Evolutionary conservation across 176 grass and related monocot genomes (phyloP).

Genomic region (Eragrostis curvula): DNA sequence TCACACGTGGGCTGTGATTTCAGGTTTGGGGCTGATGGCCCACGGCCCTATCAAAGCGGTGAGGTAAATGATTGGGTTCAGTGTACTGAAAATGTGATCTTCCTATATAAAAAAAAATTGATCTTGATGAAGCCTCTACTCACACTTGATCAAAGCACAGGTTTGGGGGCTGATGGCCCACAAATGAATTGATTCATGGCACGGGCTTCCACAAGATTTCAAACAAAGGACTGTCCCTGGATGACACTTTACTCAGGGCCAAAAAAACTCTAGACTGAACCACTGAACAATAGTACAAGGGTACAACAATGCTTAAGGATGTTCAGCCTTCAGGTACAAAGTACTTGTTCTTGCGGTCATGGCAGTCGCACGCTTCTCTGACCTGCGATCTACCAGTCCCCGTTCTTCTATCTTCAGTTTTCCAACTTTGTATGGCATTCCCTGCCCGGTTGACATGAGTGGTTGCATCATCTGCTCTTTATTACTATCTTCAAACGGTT

Average conservation of each 20-base stretch:
- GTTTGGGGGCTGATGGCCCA: no score
- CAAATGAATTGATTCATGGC: no score
- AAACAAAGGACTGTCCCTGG: neutral
- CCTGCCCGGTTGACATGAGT: neutral
- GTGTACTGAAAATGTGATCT: no score
- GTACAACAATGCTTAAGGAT: neutral
- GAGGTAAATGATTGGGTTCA: no score
- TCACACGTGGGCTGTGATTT: no score
- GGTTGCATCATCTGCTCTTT: neutral
- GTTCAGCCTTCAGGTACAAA: neutral
- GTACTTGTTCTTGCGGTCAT: neutral
- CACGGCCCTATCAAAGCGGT: no score
- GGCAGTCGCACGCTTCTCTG: neutral
- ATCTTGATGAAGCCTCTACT: no score
- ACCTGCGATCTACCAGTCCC: neutral
- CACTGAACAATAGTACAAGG: neutral
- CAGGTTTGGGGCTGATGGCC: no score
- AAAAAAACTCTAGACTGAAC: neutral
- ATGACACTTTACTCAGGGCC: neutral
- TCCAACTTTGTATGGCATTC: neutral
- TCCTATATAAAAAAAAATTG: no score
- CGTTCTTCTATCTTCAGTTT: neutral
- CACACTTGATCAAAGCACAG: no score
- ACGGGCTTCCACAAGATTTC: neutral
- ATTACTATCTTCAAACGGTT: slow-evolving; percentile 11